A percentile compares a stretch with the other conserved stretches of the same genome.
Conservation (phyloP, 2,329 filamentous ascomycete genomes). For the Periconia sp. region DNA sequence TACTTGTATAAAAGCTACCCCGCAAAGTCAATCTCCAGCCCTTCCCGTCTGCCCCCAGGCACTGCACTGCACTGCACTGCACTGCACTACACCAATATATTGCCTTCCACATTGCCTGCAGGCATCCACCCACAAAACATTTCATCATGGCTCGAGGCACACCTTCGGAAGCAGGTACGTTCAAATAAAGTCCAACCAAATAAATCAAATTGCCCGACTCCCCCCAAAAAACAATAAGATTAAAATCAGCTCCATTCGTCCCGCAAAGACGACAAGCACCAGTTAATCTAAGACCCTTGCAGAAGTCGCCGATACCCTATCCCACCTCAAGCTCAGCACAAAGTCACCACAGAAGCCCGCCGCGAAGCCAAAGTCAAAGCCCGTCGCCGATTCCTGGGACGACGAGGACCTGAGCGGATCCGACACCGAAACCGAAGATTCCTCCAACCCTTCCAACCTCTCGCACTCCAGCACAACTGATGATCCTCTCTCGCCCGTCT, state of each 20-base stretch:
- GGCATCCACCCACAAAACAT: not conserved
- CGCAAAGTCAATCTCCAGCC: not conserved
- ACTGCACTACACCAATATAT: no score
- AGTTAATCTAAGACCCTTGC: slow-evolving; percentile 5
- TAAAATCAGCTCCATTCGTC: no score
- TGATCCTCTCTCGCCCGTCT: slow-evolving; percentile 20
- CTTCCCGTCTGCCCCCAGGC: not conserved
- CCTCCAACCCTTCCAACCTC: slow-evolving; percentile 28
- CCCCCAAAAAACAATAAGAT: not conserved
- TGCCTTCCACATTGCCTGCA: no score
- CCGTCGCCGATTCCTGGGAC: slow-evolving; percentile 74
- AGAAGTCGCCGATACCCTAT: slow-evolving; percentile 43
- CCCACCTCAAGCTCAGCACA: slow-evolving; percentile 39
- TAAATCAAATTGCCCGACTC: not conserved
- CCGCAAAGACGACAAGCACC: not conserved
- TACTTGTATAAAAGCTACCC: slow-evolving; percentile 1
- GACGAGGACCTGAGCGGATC: slow-evolving; percentile 61
- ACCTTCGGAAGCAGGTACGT: slow-evolving; percentile 28
- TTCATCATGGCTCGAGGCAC: slow-evolving; percentile 22
- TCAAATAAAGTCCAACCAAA: not conserved
- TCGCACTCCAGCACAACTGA: slow-evolving; percentile 28
- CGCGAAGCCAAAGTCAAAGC: slow-evolving; percentile 36
- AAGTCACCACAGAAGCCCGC: slow-evolving; percentile 33
- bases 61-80: no score
- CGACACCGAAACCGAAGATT: slow-evolving; percentile 35